Evolutionary conservation across 192 early-diverging fungal genomes (phyloP).

Genomic region (Backusella parvicylindrica): DNA sequence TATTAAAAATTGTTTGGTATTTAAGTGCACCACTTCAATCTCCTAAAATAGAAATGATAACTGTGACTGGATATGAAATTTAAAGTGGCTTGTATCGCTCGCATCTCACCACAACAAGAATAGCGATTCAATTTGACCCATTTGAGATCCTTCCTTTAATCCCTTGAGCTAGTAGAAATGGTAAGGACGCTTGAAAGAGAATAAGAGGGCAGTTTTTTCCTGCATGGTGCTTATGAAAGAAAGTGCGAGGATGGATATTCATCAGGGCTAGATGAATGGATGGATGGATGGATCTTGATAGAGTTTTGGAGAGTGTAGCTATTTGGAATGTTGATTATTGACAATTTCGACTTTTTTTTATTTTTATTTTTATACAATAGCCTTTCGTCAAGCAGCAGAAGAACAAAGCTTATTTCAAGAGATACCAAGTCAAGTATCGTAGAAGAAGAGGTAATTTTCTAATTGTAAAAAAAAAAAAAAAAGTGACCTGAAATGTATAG

Average conservation of each 20-base stretch:
- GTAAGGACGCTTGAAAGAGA: not conserved
- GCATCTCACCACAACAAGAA: not conserved
- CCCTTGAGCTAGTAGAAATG: not conserved
- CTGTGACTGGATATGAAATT: not conserved
- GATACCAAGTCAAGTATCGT: slow-evolving; percentile 99
- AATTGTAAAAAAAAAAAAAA: not conserved
- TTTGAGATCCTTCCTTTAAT: not conserved
- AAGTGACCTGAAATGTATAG: slow-evolving; percentile 4
- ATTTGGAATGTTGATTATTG: not conserved
- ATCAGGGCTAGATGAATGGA: not conserved
- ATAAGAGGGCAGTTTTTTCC: not conserved
- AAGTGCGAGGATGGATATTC: not conserved
- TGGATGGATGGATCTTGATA: not conserved
- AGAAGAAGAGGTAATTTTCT: slow-evolving; percentile 86
- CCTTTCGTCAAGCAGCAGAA: slow-evolving; percentile 39
- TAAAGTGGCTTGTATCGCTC: not conserved
- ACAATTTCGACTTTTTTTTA: not conserved
- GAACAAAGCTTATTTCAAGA: slow-evolving; percentile 94
- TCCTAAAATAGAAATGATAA: not conserved
- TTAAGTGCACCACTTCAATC: not conserved
- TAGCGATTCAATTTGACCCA: not conserved
- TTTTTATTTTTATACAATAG: not conserved
- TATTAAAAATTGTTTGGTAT: no score
- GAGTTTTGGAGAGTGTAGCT: not conserved
- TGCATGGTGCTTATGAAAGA: not conserved